These are phyloP conservation scores for Parietaria judaica DNA, from an alignment of 306 rosid species.

Conservation along the genomic window DNA sequence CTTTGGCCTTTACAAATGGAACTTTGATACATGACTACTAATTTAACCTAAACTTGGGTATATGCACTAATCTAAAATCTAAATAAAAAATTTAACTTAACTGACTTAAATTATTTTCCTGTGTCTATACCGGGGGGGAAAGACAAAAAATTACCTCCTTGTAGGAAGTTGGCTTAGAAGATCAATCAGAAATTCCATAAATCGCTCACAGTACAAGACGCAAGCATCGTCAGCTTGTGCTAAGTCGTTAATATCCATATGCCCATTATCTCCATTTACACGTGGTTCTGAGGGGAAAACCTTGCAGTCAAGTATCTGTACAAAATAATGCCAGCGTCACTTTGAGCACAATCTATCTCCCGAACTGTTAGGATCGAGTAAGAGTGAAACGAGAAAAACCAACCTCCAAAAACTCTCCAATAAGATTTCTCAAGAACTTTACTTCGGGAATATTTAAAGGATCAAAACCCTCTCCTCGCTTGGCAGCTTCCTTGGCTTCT, in stretches of 20 bases:
- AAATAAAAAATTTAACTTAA: no score
- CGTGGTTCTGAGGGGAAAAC: slow-evolving; percentile 41
- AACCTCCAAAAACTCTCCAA: slow-evolving; percentile 92
- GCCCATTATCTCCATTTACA: slow-evolving; percentile 32
- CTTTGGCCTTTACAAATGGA: no score
- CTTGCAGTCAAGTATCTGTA: slow-evolving; percentile 65
- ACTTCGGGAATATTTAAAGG: slow-evolving; percentile 64
- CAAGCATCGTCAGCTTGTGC: slow-evolving; percentile 59
- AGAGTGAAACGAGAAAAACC: neutral
- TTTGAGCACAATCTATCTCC: neutral
- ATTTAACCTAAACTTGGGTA: no score
- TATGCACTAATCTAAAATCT: no score
- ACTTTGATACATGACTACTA: no score
- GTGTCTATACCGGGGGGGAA: neutral
- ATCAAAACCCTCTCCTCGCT: slow-evolving; percentile 54
- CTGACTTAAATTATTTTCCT: no score
- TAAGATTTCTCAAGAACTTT: slow-evolving; percentile 66
- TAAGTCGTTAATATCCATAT: slow-evolving; percentile 32
- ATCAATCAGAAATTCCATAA: slow-evolving; percentile 96
- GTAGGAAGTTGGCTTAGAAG: slow-evolving; percentile 97
- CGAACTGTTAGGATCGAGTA: no score
- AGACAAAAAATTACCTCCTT: slow-evolving; percentile 51
- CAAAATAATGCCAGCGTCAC: slow-evolving; percentile 14
- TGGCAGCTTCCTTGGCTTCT: slow-evolving; percentile 55
- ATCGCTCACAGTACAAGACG: slow-evolving; percentile 93